Percentiles rank a stretch among this genome's conserved stretches.
phyloP scores from a whole-genome alignment of 495 filamentous ascomycete genomes.

The Aspergillus funiculosus region DNA sequence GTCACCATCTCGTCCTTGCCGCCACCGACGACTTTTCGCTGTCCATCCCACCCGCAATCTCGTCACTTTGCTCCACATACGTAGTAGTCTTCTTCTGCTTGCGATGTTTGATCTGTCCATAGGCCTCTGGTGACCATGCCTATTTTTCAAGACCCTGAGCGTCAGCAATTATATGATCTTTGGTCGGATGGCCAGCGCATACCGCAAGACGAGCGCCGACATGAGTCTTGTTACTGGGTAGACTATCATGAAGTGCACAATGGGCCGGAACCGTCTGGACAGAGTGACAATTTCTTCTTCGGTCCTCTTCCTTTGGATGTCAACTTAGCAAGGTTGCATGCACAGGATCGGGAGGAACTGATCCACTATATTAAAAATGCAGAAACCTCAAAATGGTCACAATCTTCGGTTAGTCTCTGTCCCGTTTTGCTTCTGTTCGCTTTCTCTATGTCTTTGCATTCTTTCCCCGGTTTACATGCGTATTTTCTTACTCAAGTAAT shows the following conservation, averaged over 20 bases:
- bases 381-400: conserved; percentile 70
- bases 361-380: conserved; percentile 80
- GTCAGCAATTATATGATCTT: conserved; percentile 25
- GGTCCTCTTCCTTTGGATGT: conserved; percentile 4
- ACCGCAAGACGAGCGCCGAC: conserved; percentile 16
- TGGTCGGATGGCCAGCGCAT: conserved; percentile 25
- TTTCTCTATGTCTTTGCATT: not conserved
- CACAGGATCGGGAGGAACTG: conserved; percentile 62
- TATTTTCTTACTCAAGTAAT: conserved; percentile 4
- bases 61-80: not conserved
- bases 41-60: conserved; percentile 13
- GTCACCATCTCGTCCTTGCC: not conserved
- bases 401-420: conserved; percentile 57
- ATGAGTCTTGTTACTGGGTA: conserved; percentile 15
- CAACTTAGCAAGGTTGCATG: conserved; percentile 21
- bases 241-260: conserved; percentile 10
- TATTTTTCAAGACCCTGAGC: conserved; percentile 37
- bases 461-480: not conserved
- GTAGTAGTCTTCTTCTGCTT: conserved; percentile 2
- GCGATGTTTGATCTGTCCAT: conserved; percentile 16
- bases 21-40: conserved; percentile 3
- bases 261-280: conserved; percentile 5
- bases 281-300: conserved; percentile 3
- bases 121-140: conserved; percentile 30
- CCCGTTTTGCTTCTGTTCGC: not conserved